phyloP scores from a whole-genome alignment of 495 filamentous ascomycete genomes.

The Penicillium cosmopolitanum region DNA sequence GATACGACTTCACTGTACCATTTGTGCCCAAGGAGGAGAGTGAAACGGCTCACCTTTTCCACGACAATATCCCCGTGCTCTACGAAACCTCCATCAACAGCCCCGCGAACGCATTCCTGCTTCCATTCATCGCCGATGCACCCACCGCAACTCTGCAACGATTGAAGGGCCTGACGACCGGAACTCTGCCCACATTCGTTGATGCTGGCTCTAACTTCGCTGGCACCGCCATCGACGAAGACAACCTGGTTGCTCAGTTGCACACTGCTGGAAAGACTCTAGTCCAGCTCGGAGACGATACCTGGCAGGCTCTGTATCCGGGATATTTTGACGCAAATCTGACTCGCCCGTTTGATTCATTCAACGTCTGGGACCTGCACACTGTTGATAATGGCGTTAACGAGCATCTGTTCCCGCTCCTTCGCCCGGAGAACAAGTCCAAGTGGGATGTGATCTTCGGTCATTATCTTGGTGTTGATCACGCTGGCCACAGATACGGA shows the following conservation, averaged over 20 bases:
- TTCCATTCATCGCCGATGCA: slow-evolving; percentile 96
- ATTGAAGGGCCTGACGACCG: slow-evolving; percentile 92
- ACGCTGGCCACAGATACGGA: slow-evolving; percentile 95
- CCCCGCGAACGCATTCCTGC: slow-evolving; percentile 82
- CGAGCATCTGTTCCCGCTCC: slow-evolving; percentile 84
- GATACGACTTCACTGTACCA: slow-evolving; percentile 96
- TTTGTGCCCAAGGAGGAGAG: slow-evolving; percentile 55
- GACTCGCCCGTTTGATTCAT: slow-evolving; percentile 87
- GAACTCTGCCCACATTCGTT: slow-evolving; percentile 91
- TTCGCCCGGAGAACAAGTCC: slow-evolving; percentile 61
- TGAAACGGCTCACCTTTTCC: slow-evolving; percentile 68
- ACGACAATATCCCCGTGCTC: slow-evolving; percentile 84
- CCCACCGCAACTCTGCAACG: slow-evolving; percentile 92
- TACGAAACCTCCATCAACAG: slow-evolving; percentile 74
- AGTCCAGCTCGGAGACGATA: slow-evolving; percentile 95
- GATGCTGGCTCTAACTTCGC: slow-evolving; percentile 95
- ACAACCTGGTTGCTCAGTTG: slow-evolving; percentile 88
- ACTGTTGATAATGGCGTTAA: slow-evolving; percentile 97
- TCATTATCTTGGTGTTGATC: slow-evolving; percentile 94
- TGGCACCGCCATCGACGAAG: slow-evolving; percentile 95
- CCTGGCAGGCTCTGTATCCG: slow-evolving; percentile 91
- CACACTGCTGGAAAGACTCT: slow-evolving; percentile 78
- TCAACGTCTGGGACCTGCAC: slow-evolving; percentile 97
- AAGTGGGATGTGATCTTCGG: slow-evolving; percentile 93
- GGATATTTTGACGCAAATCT: slow-evolving; percentile 86